Base-by-base conservation (phyloP, 2,329 filamentous ascomycete genomes). In the Fusarium sororula region DNA sequence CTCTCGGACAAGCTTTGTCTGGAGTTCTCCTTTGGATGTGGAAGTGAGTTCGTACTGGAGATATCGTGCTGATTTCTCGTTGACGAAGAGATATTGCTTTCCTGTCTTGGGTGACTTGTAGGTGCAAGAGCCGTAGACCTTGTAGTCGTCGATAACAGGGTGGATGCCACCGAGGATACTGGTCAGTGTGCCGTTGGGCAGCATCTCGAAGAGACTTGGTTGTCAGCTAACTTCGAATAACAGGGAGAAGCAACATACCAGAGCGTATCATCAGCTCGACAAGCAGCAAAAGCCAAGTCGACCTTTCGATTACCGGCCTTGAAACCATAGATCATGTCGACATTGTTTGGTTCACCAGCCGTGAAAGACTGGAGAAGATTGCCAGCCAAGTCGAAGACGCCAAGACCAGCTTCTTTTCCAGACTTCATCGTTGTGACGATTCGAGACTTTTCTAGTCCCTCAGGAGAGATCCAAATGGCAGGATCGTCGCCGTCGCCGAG, bases 401-500 rank as follows among this genome's bases (percentile, higher is more conserved):
- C 83, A 9, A 89, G 81, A 0, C 87, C 87, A 12, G 86, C 83
- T 2, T 86, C 86, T 4, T 81, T 75, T 10, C 84, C 82, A 3
- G 86, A 87, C 72, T 89, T 89, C 18, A 85, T 87, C 0, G 87
- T 89, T 0, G 86, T 88, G 37, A 89, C 84, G 39, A 89, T 84
- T 24, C 82, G 85, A 10, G 87, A 88, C 53, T 83, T 76, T 1
- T 82, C 81, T 1, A 81, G 80, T 0, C 81, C 75, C 4, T 78
- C 73, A 0, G 85, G 84, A 1, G 84, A 85, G 57, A 87, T 84
- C 85, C 85, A 87, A 30, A 87, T 84, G 1, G 85, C 85, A 0
- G 86, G 85, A 55, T 87, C 85, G 41, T 87, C 85, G 1, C 85
- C 84, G 30, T 87, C 85, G 3, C 76, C 83, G 1, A 84, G 84